Conservation (phyloP, 176 grass and related monocot species). For the Tillandsia leiboldiana region DNA sequence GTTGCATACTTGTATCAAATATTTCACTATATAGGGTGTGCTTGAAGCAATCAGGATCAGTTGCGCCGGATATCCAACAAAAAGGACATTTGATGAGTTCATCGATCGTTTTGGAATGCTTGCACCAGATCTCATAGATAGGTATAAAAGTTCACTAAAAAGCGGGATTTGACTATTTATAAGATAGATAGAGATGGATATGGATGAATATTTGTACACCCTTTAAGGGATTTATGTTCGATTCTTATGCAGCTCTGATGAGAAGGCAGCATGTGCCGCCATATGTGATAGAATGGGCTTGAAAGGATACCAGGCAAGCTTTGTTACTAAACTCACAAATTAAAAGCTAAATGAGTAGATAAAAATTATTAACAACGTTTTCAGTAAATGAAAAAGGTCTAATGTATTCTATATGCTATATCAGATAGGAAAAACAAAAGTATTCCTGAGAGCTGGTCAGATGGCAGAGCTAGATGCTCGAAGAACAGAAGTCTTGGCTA, state of each 20-base stretch:
- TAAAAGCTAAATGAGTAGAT: not conserved
- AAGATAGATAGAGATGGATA: not conserved
- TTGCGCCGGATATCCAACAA: constrained; percentile 94
- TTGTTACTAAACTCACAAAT: not conserved
- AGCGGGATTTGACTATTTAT: not conserved
- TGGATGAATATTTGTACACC: not conserved
- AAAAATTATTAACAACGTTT: not conserved
- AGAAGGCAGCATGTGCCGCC: constrained; percentile 60
- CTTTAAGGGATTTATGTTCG: not conserved
- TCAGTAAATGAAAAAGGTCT: too few species aligned
- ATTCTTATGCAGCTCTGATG: constrained; percentile 54
- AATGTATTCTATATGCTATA: constrained; percentile 2
- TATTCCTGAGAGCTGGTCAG: constrained; percentile 88
- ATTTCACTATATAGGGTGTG: constrained; percentile 50
- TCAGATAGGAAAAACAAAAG: constrained; percentile 97
- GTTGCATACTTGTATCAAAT: not conserved
- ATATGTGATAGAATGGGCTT: constrained; percentile 87
- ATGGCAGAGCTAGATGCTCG: constrained; percentile 89
- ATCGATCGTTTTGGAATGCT: constrained; percentile 91
- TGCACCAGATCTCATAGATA: constrained; percentile 58
- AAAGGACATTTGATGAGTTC: constrained; percentile 87
- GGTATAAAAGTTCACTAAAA: constrained; percentile 35
- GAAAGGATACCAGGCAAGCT: constrained; percentile 81
- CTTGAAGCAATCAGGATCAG: constrained; percentile 95
- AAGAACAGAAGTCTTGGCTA: constrained; percentile 78